phyloP scores from a whole-genome alignment of 78 protist species.

The Dictyostelium firmibasis region DNA sequence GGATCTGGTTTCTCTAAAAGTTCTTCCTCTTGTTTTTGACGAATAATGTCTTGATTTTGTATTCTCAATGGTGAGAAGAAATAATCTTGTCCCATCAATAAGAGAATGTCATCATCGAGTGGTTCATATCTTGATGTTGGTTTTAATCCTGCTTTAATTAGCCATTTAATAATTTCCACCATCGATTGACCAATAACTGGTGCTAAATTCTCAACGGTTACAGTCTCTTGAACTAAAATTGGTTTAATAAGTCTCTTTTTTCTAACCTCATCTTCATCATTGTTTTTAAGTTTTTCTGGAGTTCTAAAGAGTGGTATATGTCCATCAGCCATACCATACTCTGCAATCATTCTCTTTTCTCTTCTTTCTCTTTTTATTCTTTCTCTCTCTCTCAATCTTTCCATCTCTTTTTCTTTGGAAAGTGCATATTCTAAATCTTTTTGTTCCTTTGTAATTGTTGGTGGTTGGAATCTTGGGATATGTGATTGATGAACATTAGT shows the following conservation, averaged over 20 bases:
- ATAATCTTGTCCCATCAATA: conserved; percentile 12
- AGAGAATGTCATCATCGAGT: conserved; percentile 3
- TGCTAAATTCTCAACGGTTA: conserved; percentile 31
- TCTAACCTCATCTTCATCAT: neutral
- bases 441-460: neutral
- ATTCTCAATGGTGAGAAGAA: neutral
- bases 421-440: neutral
- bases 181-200: neutral
- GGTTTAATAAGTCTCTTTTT: neutral
- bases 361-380: neutral
- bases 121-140: conserved; percentile 7
- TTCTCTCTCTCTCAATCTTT: neutral
- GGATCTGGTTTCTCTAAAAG: neutral
- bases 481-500: neutral
- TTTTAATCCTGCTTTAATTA: conserved; percentile 13
- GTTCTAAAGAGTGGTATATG: neutral
- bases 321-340: neutral
- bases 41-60: neutral
- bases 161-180: conserved; percentile 34
- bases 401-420: neutral
- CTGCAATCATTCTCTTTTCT: neutral
- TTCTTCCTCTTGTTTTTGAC: neutral
- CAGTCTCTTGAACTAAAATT: neutral
- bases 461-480: neutral
- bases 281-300: neutral